Percentiles rank a stretch among this genome's conserved stretches.
Evolutionary conservation across 805 yeast genomes (phyloP).

Genomic region (Lachancea sp.): DNA sequence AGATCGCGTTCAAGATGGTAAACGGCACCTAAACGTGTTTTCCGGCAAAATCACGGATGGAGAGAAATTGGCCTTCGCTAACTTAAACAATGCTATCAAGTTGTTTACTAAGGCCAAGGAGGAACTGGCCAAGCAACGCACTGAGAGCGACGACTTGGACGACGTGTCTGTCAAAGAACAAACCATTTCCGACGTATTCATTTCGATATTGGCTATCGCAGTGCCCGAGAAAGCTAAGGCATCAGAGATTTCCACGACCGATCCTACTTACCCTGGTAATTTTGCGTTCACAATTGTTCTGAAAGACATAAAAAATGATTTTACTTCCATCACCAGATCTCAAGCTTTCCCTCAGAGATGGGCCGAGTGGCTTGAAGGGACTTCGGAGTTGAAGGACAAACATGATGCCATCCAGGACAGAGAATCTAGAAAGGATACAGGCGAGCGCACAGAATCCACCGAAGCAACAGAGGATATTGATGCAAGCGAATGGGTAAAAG

Average conservation of each 20-base stretch:
- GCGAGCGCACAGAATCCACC: slow-evolving; percentile 19
- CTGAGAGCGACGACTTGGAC: slow-evolving; percentile 14
- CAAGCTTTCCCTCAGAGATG: slow-evolving; percentile 88
- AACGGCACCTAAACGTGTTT: slow-evolving; percentile 59
- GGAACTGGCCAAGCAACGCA: slow-evolving; percentile 24
- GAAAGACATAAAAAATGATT: slow-evolving; percentile 71
- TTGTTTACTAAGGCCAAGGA: slow-evolving; percentile 32
- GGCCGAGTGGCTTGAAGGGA: slow-evolving; percentile 75
- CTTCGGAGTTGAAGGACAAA: slow-evolving; percentile 13
- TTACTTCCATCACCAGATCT: slow-evolving; percentile 67
- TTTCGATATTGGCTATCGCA: slow-evolving; percentile 59
- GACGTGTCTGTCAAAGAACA: slow-evolving; percentile 20
- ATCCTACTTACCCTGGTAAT: slow-evolving; percentile 39
- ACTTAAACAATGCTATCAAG: slow-evolving; percentile 67
- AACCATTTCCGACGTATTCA: slow-evolving; percentile 53
- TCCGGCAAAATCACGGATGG: slow-evolving; percentile 76
- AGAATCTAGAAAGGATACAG: slow-evolving; percentile 20
- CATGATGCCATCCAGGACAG: slow-evolving; percentile 34
- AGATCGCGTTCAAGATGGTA: slow-evolving; percentile 13
- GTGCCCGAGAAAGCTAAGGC: slow-evolving; percentile 24
- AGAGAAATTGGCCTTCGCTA: slow-evolving; percentile 82
- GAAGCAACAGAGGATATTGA: slow-evolving; percentile 47
- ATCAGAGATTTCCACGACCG: slow-evolving; percentile 33
- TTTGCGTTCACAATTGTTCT: slow-evolving; percentile 73
- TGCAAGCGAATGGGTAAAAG: slow-evolving; percentile 76